Evolutionary conservation across 768 basidiomycete species (phyloP), one percentile per base, ranked within the genome.

Genomic region (Lactarius hengduanensis): DNA sequence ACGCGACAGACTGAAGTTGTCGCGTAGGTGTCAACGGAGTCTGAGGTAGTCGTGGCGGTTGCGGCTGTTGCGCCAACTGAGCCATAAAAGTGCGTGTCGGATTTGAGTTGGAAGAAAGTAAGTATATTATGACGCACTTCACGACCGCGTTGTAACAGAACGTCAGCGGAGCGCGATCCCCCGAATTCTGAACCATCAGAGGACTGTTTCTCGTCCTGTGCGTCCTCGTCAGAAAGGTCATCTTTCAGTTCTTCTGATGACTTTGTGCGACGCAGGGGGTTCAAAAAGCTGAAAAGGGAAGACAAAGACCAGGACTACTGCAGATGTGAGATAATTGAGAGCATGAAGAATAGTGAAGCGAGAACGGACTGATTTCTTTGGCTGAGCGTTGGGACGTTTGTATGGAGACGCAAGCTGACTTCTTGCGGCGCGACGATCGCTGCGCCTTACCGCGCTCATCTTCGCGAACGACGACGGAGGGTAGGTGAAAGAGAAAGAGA

Each of bases 371-470:
- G 85, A 80, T 82, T 85, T 83, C 78, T 81, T 78, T 36, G 69
- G 64, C 74, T 64, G 73, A 54, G 40, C 72, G 18, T 67, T 45
- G 47, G 76, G 77, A 32, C 87, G 81, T 61, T 80, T 74, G 73
- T 91, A 91, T 0, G 89, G 89, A 3, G 80, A 81, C n/a, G 84
- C 78, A 41, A 75, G 65, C 18, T 70, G 65, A 57, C 38, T 59
- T 43, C 71, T 71, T 53, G 55, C 20, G 2, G 60, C 57, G 43
- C 70, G 69, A 40, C 66, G 66, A 38, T 78, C 81, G 71, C 72
- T 78, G 40, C 75, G 77, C 74, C 88, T 82, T 71, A 83, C 76
- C 45, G 81, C 85, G 71, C 87, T 87, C 87, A 89, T 89, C 50
- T 71, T 56, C 54, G 34, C 13, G 41, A n/a, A 50, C 4, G 47